Evolutionary conservation across 2,329 filamentous ascomycete genomes (phyloP).

Genomic region (Penicillium verrucosum): DNA sequence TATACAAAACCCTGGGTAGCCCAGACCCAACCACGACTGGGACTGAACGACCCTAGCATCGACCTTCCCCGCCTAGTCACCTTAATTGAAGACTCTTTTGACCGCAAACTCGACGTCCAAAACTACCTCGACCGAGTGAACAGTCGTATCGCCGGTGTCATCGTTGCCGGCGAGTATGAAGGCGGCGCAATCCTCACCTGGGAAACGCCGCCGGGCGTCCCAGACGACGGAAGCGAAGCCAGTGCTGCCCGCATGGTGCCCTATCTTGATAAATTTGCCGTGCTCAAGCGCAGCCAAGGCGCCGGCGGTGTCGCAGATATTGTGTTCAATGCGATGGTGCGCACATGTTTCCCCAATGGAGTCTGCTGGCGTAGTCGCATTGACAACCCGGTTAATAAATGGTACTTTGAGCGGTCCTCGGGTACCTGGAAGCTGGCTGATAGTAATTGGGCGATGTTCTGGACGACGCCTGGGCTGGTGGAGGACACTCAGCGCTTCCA

Average conservation of each 20-base stretch:
- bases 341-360: slow-evolving; percentile 79
- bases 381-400: slow-evolving; percentile 96
- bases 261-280: slow-evolving; percentile 96
- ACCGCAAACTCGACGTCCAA: slow-evolving; percentile 74
- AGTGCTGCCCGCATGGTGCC: slow-evolving; percentile 68
- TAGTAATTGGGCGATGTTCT: slow-evolving; percentile 98
- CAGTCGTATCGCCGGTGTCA: slow-evolving; percentile 79
- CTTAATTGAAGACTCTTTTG: slow-evolving; percentile 92
- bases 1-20: slow-evolving; percentile 64
- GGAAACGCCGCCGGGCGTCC: slow-evolving; percentile 68
- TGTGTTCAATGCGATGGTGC: slow-evolving; percentile 93
- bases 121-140: slow-evolving; percentile 81
- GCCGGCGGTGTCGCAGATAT: slow-evolving; percentile 91
- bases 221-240: slow-evolving; percentile 53
- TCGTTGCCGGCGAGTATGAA: slow-evolving; percentile 95
- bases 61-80: slow-evolving; percentile 78
- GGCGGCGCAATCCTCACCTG: slow-evolving; percentile 92
- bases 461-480: slow-evolving; percentile 72
- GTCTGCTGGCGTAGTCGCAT: slow-evolving; percentile 90
- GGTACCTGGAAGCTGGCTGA: slow-evolving; percentile 78
- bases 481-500: slow-evolving; percentile 53
- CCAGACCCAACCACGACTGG: slow-evolving; percentile 60
- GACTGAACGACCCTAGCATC: slow-evolving; percentile 74
- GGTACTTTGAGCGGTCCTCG: slow-evolving; percentile 91
- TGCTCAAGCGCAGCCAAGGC: slow-evolving; percentile 82